Percentiles rank a stretch among this genome's conserved stretches.
Evolutionary conservation across 139 green algal genomes (phyloP).

Genomic region (Chlamydomonas eustigma): DNA sequence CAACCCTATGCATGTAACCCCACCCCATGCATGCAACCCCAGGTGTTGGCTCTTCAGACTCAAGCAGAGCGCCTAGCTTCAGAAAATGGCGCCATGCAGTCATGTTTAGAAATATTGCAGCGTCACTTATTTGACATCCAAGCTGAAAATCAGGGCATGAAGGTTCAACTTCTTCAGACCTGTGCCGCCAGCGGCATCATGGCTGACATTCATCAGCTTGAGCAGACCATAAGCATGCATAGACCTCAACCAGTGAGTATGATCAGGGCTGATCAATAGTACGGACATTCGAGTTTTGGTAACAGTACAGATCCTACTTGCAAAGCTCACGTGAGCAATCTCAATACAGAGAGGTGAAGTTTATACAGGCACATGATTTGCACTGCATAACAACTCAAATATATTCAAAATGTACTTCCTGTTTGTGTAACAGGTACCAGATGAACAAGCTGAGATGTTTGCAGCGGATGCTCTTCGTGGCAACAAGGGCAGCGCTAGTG

Average conservation of each 20-base stretch:
- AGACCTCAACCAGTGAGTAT: neutral
- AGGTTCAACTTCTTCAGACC: conserved; percentile 3
- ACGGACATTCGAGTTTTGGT: too few relatives aligned
- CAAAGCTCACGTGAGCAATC: too few relatives aligned
- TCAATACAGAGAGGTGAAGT: too few relatives aligned
- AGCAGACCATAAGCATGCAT: conserved; percentile 10
- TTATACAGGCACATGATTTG: too few relatives aligned
- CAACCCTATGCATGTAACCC: neutral
- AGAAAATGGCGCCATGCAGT: conserved; percentile 12
- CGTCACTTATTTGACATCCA: neutral
- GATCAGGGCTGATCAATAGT: too few relatives aligned
- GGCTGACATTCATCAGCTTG: conserved; percentile 11
- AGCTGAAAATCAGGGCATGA: conserved; percentile 1
- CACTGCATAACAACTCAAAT: too few relatives aligned
- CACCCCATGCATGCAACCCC: neutral
- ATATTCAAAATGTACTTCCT: too few relatives aligned
- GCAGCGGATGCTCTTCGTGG: neutral
- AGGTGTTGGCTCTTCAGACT: neutral
- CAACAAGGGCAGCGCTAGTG: conserved; percentile 9
- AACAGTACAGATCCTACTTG: too few relatives aligned
- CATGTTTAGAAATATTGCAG: neutral
- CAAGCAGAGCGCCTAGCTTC: neutral
- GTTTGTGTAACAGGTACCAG: conserved; percentile 8
- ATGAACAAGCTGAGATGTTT: neutral
- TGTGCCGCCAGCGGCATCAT: conserved; percentile 11